These are phyloP conservation scores for Rhododendron mucronatum DNA, from an alignment of 148 eudicot species.

Conservation along the genomic window DNA sequence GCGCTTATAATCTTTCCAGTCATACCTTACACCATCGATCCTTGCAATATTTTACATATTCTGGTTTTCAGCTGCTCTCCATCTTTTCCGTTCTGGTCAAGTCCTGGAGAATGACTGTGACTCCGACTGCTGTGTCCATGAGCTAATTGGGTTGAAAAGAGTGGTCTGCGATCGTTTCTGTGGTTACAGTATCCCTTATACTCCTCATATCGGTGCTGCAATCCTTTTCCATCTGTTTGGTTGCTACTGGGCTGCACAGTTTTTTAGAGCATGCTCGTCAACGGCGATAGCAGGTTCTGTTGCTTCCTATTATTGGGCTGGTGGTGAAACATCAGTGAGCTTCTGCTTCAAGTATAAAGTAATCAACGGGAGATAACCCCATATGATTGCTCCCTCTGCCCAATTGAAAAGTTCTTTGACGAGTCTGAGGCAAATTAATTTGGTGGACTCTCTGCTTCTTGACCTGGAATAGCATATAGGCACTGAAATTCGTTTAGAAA, in stretches of 20 bases:
- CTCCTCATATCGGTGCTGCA: too few relatives aligned
- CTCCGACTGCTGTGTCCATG: too few relatives aligned
- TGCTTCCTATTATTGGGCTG: too few relatives aligned
- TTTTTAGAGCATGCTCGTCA: too few relatives aligned
- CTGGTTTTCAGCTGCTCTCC: constrained; percentile 85
- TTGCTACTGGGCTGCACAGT: too few relatives aligned
- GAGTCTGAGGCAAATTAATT: background rate
- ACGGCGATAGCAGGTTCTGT: too few relatives aligned
- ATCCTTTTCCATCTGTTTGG: too few relatives aligned
- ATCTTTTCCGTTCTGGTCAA: constrained; percentile 86
- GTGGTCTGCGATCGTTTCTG: too few relatives aligned
- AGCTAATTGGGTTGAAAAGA: too few relatives aligned
- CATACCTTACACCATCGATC: constrained; percentile 52
- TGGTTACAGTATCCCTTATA: too few relatives aligned
- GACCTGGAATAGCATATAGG: background rate
- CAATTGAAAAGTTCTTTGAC: background rate
- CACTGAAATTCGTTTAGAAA: background rate
- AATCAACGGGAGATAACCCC: background rate
- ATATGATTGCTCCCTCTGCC: background rate
- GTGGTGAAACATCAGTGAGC: constrained; percentile 77
- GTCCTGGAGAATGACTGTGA: too few relatives aligned
- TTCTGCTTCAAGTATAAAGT: constrained; percentile 7
- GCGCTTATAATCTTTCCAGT: constrained; percentile 84
- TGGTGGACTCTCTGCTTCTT: background rate
- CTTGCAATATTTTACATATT: constrained; percentile 86